Percentiles rank a stretch among this genome's conserved stretches.
These are phyloP conservation scores for Fusarium phyllophilum DNA, from an alignment of 2,329 filamentous ascomycete genomes.

Conservation along the genomic window DNA sequence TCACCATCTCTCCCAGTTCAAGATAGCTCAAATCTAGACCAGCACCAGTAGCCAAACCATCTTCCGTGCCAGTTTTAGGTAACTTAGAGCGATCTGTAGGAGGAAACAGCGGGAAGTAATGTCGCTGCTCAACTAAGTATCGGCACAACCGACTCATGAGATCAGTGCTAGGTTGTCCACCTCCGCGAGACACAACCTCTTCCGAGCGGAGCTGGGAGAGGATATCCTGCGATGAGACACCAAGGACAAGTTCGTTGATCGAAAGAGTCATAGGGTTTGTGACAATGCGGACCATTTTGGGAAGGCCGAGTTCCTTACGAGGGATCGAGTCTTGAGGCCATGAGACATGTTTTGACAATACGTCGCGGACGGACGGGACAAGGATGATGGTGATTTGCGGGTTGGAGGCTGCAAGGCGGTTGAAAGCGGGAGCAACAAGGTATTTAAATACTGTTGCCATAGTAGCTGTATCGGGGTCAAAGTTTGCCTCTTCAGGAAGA, in stretches of 20 bases:
- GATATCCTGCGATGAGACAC: slow-evolving; percentile 84
- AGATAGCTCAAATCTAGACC: slow-evolving; percentile 85
- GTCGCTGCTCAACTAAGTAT: slow-evolving; percentile 87
- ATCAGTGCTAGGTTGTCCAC: slow-evolving; percentile 52
- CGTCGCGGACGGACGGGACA: slow-evolving; percentile 84
- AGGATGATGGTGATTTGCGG: slow-evolving; percentile 85
- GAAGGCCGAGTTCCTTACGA: slow-evolving; percentile 79
- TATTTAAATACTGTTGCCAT: slow-evolving; percentile 85
- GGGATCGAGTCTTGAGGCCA: slow-evolving; percentile 77
- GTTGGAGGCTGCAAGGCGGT: slow-evolving; percentile 74
- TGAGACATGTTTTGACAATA: slow-evolving; percentile 82
- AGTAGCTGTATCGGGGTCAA: slow-evolving; percentile 81
- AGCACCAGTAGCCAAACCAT: slow-evolving; percentile 74
- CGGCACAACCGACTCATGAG: slow-evolving; percentile 76
- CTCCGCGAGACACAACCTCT: slow-evolving; percentile 61
- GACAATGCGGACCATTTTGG: slow-evolving; percentile 79
- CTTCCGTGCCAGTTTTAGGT: slow-evolving; percentile 70
- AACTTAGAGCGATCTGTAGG: slow-evolving; percentile 75
- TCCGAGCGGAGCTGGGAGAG: slow-evolving; percentile 83
- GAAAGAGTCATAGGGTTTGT: slow-evolving; percentile 92
- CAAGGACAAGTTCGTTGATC: slow-evolving; percentile 87
- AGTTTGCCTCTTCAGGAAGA: slow-evolving; percentile 71
- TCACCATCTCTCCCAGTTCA: slow-evolving; percentile 91
- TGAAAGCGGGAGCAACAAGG: slow-evolving; percentile 78
- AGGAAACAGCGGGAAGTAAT: slow-evolving; percentile 91